These are phyloP conservation scores for Neofusicoccum laricinum DNA, from an alignment of 2,329 filamentous ascomycete genomes.

Conservation along the genomic window DNA sequence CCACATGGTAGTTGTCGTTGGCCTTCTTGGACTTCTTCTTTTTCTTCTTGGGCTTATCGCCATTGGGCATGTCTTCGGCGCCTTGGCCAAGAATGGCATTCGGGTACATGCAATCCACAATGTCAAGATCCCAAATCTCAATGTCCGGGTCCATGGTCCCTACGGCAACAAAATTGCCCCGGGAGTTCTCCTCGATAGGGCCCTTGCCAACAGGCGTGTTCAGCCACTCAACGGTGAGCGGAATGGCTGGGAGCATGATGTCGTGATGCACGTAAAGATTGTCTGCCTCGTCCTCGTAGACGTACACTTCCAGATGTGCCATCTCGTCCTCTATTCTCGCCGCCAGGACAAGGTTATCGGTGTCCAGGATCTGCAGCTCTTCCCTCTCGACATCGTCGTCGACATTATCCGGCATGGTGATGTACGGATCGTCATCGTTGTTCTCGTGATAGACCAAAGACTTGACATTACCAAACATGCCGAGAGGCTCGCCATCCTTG, in stretches of 20 bases:
- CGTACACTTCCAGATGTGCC: constrained; percentile 92
- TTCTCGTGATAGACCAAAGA: constrained; percentile 90
- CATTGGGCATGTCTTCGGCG: constrained; percentile 48
- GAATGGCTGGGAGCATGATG: constrained; percentile 97
- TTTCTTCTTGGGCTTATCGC: constrained; percentile 70
- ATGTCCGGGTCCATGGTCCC: constrained; percentile 98
- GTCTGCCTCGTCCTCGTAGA: constrained; percentile 92
- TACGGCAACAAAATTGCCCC: constrained; percentile 89
- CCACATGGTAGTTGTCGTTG: constrained; percentile 90
- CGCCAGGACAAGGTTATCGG: constrained; percentile 88
- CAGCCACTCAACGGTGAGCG: constrained; percentile 92
- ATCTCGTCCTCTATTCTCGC: constrained; percentile 97
- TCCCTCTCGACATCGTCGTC: constrained; percentile 88
- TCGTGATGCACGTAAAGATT: constrained; percentile 99
- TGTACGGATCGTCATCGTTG: constrained; percentile 94
- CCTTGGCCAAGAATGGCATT: constrained; percentile 87
- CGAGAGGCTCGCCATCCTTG: constrained; percentile 70
- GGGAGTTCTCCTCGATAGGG: constrained; percentile 58
- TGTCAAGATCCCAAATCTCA: constrained; percentile 96
- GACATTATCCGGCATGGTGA: constrained; percentile 71
- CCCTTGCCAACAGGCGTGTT: constrained; percentile 82
- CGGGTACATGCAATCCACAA: constrained; percentile 96
- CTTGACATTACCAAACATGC: constrained; percentile 94
- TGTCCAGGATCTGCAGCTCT: constrained; percentile 87
- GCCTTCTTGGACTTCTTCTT: constrained; percentile 87